Evolutionary conservation across 495 filamentous ascomycete species (phyloP).

Genomic region (Neurospora sp.): DNA sequence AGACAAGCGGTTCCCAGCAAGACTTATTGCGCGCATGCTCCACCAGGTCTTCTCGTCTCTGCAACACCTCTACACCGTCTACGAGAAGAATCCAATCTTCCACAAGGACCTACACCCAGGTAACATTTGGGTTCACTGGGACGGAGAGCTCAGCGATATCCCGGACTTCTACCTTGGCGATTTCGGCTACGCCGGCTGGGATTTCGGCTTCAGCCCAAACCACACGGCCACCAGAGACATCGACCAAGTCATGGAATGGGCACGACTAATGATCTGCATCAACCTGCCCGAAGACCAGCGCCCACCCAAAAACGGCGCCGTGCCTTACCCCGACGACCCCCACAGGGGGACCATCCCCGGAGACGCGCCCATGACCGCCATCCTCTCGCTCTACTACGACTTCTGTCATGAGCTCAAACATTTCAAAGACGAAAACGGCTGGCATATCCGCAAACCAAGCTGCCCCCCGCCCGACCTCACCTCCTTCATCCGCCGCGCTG

Average conservation of each 20-base stretch:
- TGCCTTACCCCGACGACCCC: not conserved
- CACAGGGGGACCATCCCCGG: not conserved
- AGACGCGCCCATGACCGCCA: not conserved
- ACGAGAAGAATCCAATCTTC: not conserved
- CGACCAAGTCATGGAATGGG: not conserved
- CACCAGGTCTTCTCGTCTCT: slow-evolving; percentile 1
- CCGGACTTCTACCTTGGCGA: slow-evolving; percentile 6
- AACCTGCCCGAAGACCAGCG: not conserved
- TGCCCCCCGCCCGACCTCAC: not conserved
- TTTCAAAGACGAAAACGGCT: not conserved
- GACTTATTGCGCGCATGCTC: not conserved
- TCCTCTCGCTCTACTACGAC: not conserved
- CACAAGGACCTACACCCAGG: not conserved
- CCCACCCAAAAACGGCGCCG: not conserved
- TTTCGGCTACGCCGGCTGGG: not conserved
- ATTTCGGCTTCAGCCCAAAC: not conserved
- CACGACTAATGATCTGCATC: not conserved
- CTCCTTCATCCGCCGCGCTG: not conserved
- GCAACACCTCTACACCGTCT: slow-evolving; percentile 2
- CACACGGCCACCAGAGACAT: not conserved
- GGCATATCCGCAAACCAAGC: not conserved
- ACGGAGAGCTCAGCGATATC: not conserved
- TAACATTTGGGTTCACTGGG: slow-evolving; percentile 1
- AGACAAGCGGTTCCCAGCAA: not conserved
- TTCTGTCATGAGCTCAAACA: not conserved